These are phyloP conservation scores for Herpetomonas samuelpessoai DNA, from an alignment of 208 protist species.

Conservation along the genomic window DNA sequence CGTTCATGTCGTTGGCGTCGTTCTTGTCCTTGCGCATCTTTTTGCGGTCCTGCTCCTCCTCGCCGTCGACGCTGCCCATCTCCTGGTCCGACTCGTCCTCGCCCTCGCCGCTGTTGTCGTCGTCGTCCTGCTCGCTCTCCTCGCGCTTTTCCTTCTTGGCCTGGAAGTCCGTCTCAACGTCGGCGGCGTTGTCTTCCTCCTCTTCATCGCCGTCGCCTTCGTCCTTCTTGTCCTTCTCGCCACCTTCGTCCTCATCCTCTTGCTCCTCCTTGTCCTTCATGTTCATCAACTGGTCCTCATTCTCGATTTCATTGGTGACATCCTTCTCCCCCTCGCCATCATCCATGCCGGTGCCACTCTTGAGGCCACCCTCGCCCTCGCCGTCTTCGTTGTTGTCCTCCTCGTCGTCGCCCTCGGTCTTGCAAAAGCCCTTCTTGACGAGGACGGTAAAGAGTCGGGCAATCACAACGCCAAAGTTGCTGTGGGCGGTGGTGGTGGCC, in stretches of 20 bases:
- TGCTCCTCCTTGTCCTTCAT: slow-evolving; percentile 92
- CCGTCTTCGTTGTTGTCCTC: slow-evolving; percentile 60
- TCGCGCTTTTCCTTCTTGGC: slow-evolving; percentile 74
- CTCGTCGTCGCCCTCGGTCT: slow-evolving; percentile 78
- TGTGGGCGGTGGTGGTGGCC: slow-evolving; percentile 42
- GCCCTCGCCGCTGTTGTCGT: slow-evolving; percentile 58
- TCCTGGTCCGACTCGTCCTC: slow-evolving; percentile 70
- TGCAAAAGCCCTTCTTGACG: slow-evolving; percentile 95
- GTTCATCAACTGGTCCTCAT: slow-evolving; percentile 96
- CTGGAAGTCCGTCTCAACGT: slow-evolving; percentile 86
- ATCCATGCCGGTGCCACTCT: slow-evolving; percentile 98
- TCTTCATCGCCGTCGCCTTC: slow-evolving; percentile 56
- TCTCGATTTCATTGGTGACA: slow-evolving; percentile 97
- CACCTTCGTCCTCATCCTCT: slow-evolving; percentile 60
- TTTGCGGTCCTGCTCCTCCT: slow-evolving; percentile 84
- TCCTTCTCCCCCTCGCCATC: slow-evolving; percentile 99
- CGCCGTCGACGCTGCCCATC: slow-evolving; percentile 87
- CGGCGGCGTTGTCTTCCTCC: slow-evolving; percentile 89
- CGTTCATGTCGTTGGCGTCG: slow-evolving; percentile 70
- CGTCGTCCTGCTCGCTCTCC: slow-evolving; percentile 69
- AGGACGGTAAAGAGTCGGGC: slow-evolving; percentile 88
- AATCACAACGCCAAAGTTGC: slow-evolving; percentile 78
- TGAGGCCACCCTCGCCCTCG: slow-evolving; percentile 64
- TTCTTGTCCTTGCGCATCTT: slow-evolving; percentile 74
- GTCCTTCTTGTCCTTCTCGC: slow-evolving; percentile 65